Base-by-base conservation (phyloP, 139 green algal genomes). In the Tetradesmus obliquus region DNA sequence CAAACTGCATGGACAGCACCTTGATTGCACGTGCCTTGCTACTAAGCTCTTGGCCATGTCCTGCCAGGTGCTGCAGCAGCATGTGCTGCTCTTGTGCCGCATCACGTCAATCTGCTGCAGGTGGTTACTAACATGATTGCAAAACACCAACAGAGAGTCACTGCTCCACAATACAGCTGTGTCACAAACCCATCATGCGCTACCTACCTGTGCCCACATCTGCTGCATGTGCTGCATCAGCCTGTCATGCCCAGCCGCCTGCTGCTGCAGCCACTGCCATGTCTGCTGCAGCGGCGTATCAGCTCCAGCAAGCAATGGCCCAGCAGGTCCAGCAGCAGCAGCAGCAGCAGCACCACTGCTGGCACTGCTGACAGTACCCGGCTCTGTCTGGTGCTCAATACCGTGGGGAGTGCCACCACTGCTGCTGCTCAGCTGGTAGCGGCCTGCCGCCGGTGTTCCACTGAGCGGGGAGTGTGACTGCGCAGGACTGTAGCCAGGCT, bases 181-280 rank as follows among this genome's bases (percentile, higher is more conserved):
- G n/a, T n/a, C n/a, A n/a, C n/a, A n/a, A n/a, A n/a, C n/a, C n/a
- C n/a, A n/a, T n/a, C n/a, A n/a, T n/a, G n/a, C n/a, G n/a, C n/a
- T n/a, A n/a, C n/a, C n/a, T n/a, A 90, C 86, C 71, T 90, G 86
- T 5, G 10, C 7, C 86, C 86, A 90, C 69, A 84, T 84, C 2
- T 72, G 53, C 53, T 24, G 20, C 69, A 84, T 74, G 71, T 84
- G 86, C 71, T 90, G 86, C 86, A 90, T 84, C 71, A 83, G 53
- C 53, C 53, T 55, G 22, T 90, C 86, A 72, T 90, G 86, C 19
- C 69, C 71, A 24, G 86, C 69, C 6, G 86, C 86, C 51, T 84
- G 86, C 9, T 83, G 19, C 71, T 90, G 69, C 51, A 90, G 69
- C 69, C 69, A 71, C 0, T 71, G 66, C 86, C 51, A 71, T 7